Base-by-base conservation (phyloP, 2,329 filamentous ascomycete species). In the Orbilia javanica region DNA sequence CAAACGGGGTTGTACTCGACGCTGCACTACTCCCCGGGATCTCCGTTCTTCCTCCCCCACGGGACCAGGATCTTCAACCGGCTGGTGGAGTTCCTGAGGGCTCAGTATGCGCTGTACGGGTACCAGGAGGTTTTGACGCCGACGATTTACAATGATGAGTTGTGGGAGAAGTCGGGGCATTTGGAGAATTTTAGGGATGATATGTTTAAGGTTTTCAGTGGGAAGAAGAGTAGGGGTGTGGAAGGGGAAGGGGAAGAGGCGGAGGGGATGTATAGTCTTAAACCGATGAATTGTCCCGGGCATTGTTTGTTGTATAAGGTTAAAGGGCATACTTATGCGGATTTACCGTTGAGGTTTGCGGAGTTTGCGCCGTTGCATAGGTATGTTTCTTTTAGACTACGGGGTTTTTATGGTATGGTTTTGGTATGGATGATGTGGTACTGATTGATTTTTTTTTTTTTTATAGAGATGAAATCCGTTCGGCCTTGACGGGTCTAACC, bases 241-340 rank as follows among this genome's bases (percentile, higher is more conserved):
- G 52, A 27, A 66, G 64, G 46, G 27, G 22, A 2, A 27, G 42
- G 6, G 4, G 55, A 10, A 74, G 55, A 86, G 20, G 88, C 90
- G 78, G 89, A 92, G 79, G 90, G 91, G 80, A 91, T 92, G 79
- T 96, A 93, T 84, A 93, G 92, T 18, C 85, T 97, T 81, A 97
- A 97, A 84, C 93, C 93, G 13, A 97, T 97, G 93, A 97, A 97
- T 83, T 97, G 93, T 83, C 93, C 93, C 0, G 93, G 93, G 2
- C 93, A 97, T 84, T 96, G 93, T 83, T 86, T 97, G 79, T 88
- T 97, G 79, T 97, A 96, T 83, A 90, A 89, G 77, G 91, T 91
- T 55, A 88, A 91, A 80, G 87, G 88, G 72, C 89, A 90, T 78
- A 93, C 91, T 81, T 95, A 95, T 84, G 89, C 91, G 80, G 92